Evolutionary conservation across 2,329 filamentous ascomycete genomes (phyloP).

Genomic region (Nakataea oryzae): DNA sequence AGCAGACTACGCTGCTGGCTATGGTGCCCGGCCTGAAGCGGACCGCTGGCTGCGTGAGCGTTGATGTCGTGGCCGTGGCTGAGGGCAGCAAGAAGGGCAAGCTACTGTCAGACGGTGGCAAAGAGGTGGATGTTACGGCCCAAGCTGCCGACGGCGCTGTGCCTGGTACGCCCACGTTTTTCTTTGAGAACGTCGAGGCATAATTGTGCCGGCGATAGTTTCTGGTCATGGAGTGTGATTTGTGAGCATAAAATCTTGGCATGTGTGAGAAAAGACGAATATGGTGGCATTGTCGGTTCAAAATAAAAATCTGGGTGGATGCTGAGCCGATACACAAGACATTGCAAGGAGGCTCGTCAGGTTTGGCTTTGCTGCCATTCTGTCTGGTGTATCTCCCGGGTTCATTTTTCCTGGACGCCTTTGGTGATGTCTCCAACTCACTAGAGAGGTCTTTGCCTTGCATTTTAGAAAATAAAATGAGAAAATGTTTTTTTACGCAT

Average conservation of each 20-base stretch:
- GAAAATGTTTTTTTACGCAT: neutral
- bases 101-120: constrained; percentile 33
- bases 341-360: neutral
- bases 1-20: constrained; percentile 61
- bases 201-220: neutral
- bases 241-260: neutral
- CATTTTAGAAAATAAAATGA: neutral
- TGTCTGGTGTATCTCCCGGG: neutral
- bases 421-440: neutral
- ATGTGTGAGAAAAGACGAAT: neutral
- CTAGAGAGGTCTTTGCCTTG: neutral
- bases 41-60: constrained; percentile 55
- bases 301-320: neutral
- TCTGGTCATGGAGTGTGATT: neutral
- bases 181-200: constrained; percentile 11
- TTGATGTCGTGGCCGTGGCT: constrained; percentile 63
- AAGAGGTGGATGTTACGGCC: constrained; percentile 47
- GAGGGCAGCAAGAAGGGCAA: constrained; percentile 58
- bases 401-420: neutral
- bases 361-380: neutral
- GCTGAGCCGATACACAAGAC: neutral
- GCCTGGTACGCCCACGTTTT: constrained; percentile 43
- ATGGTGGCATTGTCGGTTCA: neutral
- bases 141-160: constrained; percentile 62
- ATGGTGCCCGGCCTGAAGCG: constrained; percentile 75